Base-by-base conservation (phyloP, 768 basidiomycete species). In the Leccinum boreale region DNA sequence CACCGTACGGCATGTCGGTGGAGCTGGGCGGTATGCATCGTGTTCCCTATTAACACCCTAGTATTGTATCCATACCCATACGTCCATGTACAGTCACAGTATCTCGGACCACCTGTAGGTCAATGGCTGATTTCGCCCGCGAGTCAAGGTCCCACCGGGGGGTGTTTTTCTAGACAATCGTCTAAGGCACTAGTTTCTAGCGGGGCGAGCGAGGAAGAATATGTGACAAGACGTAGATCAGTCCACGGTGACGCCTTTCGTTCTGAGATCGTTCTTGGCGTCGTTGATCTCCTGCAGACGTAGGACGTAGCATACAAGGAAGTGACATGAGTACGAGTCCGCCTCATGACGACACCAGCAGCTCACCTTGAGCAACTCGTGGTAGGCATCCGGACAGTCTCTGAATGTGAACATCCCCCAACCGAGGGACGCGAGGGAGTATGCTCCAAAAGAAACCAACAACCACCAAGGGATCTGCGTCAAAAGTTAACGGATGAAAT, bases 331-430 rank as follows among this genome's bases (percentile, higher is more conserved):
- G 53, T n/a, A 19, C 19, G 4, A 15, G 15, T 29, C 12, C 48
- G 12, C 14, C 4, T 53, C 29, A 51, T 17, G 26, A 1, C 3
- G 21, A 26, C 6, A 15, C 2, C 5, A 24, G 6, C 1, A 2
- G 24, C 52, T 44, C 50, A 89, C 87, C 65, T 70, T 65, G 62
- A 89, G 75, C 53, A 92, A 71, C 68, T 88, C 86, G 10, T 80
- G 76, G 62, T 92, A 89, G 5, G 90, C 90, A 62, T 92, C 89
- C 36, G 88, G 86, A 68, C 89, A 89, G 62, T 92, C 90, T 64
- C 82, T 75, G 63, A 90, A 87, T 2, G 85, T 85, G 62, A 84
- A 80, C 45, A 92, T 66, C 4, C 89, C 90, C 79, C 83, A 82
- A 10, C 91, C 90, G 21, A 92, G 81, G 5, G 85, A 87, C 74